Evolutionary conservation across 768 basidiomycete genomes (phyloP).

Genomic region (Steccherinum ochraceum): DNA sequence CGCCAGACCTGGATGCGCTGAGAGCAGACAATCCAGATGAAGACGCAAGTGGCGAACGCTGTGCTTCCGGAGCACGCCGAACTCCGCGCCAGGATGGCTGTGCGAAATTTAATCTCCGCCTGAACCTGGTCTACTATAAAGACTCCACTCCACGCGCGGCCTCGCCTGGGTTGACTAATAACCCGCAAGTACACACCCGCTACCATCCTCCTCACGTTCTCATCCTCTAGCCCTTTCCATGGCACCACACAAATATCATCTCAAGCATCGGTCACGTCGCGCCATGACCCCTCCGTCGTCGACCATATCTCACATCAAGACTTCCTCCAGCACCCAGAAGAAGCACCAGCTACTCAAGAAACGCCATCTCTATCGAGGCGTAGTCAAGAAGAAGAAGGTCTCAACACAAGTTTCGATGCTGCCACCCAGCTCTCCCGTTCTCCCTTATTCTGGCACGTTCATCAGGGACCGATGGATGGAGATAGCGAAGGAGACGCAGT

Average conservation of each 20-base stretch:
- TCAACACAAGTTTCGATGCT: too few species aligned
- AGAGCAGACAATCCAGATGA: too few species aligned
- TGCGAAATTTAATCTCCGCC: background rate
- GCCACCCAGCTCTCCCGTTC: too few species aligned
- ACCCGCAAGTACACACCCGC: background rate
- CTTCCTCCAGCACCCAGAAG: background rate
- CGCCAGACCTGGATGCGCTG: too few species aligned
- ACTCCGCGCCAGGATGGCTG: too few species aligned
- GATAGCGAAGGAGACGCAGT: slow-evolving; percentile 30
- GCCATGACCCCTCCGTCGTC: background rate
- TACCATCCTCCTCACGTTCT: background rate
- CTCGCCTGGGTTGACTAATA: background rate
- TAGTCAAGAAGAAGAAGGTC: too few species aligned
- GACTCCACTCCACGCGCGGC: too few species aligned
- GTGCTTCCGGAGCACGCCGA: too few species aligned
- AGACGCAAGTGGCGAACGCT: too few species aligned
- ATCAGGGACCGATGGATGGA: slow-evolving; percentile 27
- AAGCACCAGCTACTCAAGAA: background rate
- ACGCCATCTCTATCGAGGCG: background rate
- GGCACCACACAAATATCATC: background rate
- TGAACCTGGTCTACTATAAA: background rate
- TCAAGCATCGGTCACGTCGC: background rate
- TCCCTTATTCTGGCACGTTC: too few species aligned
- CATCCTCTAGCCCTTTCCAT: background rate
- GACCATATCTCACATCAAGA: background rate